Percentiles rank a stretch among this genome's conserved stretches.
phyloP scores from a whole-genome alignment of 257 asterid genomes.

The Primulina tabacum region DNA sequence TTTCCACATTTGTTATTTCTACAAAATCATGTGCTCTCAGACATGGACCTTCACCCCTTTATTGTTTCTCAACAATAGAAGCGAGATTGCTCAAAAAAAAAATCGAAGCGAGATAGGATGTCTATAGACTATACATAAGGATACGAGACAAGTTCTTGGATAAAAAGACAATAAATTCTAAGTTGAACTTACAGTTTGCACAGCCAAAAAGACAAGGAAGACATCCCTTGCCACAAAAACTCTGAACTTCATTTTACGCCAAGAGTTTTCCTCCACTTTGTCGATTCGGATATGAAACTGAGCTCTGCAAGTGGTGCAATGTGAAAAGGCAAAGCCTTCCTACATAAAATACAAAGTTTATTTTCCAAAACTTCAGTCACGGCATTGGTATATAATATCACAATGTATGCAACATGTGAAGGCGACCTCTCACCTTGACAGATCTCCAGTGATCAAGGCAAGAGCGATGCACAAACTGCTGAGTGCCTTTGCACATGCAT shows the following conservation, averaged over 20 bases:
- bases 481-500: constrained; percentile 64
- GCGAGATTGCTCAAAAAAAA: too few species aligned
- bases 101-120: not conserved
- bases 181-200: constrained; percentile 46
- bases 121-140: too few species aligned
- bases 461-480: constrained; percentile 57
- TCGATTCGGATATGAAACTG: constrained; percentile 50
- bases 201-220: constrained; percentile 49
- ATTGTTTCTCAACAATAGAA: not conserved
- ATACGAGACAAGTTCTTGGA: not conserved
- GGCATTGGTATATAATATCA: not conserved
- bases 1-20: not conserved
- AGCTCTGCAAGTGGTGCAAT: constrained; percentile 62
- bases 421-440: constrained; percentile 38
- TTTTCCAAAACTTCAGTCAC: not conserved
- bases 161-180: not conserved
- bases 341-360: constrained; percentile 22
- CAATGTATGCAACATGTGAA: not conserved
- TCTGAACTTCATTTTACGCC: constrained; percentile 50
- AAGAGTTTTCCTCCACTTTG: constrained; percentile 39
- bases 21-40: not conserved
- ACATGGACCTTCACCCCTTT: not conserved
- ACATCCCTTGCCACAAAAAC: constrained; percentile 57
- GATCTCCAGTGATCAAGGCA: constrained; percentile 70
- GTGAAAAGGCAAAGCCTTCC: constrained; percentile 66